These are phyloP conservation scores for Alternaria longipes DNA, from an alignment of 2,329 filamentous ascomycete genomes.

Conservation along the genomic window DNA sequence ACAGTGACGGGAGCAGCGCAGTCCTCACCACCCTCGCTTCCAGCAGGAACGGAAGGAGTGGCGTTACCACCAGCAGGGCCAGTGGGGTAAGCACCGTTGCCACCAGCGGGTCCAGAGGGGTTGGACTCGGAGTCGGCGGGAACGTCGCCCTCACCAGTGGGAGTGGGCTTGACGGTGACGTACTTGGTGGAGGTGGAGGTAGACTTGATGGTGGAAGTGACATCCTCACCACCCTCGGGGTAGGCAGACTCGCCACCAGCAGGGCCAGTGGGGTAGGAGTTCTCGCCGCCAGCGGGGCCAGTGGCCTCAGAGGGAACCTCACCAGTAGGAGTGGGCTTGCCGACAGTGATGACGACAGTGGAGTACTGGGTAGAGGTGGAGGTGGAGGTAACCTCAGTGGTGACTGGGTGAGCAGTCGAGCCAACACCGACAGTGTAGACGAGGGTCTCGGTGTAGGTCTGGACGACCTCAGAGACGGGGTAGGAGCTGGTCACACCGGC, in stretches of 20 bases:
- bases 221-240: slow-evolving; percentile 19
- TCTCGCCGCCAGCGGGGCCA: slow-evolving; percentile 20
- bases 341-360: slow-evolving; percentile 41
- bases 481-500: slow-evolving; percentile 26
- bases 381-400: slow-evolving; percentile 44
- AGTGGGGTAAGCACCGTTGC: slow-evolving; percentile 5
- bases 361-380: slow-evolving; percentile 47
- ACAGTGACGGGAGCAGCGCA: slow-evolving; percentile 49
- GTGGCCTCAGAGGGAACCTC: slow-evolving; percentile 9
- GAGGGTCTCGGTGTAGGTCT: slow-evolving; percentile 54
- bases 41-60: slow-evolving; percentile 14
- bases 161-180: slow-evolving; percentile 37
- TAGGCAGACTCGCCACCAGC: slow-evolving; percentile 11
- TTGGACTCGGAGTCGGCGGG: slow-evolving; percentile 4
- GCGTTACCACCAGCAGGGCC: slow-evolving; percentile 14
- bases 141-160: slow-evolving; percentile 9
- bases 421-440: slow-evolving; percentile 55
- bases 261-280: slow-evolving; percentile 6
- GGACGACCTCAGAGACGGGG: slow-evolving; percentile 40
- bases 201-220: slow-evolving; percentile 50
- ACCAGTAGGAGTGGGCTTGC: slow-evolving; percentile 12
- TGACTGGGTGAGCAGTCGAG: slow-evolving; percentile 57
- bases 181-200: slow-evolving; percentile 47
- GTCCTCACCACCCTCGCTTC: slow-evolving; percentile 30
- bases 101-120: slow-evolving; percentile 8